Base-by-base conservation (phyloP, 2,329 filamentous ascomycete species). In the Thelonectria discophora region DNA sequence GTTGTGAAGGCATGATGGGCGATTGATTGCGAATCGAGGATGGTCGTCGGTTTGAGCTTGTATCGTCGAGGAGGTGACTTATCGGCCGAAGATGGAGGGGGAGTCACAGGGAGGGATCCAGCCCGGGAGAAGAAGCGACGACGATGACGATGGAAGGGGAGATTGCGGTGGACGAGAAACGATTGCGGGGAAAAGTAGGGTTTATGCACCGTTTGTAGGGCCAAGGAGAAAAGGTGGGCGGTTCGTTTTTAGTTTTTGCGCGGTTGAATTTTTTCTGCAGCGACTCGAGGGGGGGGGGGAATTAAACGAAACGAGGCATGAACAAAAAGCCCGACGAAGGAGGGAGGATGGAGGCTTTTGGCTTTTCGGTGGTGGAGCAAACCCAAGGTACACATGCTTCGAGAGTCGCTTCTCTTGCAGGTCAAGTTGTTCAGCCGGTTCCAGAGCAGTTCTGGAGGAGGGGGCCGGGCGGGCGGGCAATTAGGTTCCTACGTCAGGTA, bases 1-100 rank as follows among this genome's bases (percentile, higher is more conserved):
- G 81, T 69, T 85, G 83, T 37, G 82, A 82, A 49, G 83, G 80
- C 82, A 84, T 84, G 46, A 42, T 65, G 62, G 32, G 18, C 13
- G 49, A 32, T 55, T 27, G 20, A 24, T 34, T 50, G 54, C 17
- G 27, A 34, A 37, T 34, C 40, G 24, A 24, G 47, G 39, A n/a
- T 27, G 12, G 5, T 30, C 27, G 27, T 30, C 5, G 24, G 27
- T 30, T 30, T 30, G 27, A 7, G 27, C n/a, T n/a, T 30, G 40
- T 11, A 32, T 56, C 13, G 42, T 24, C 42, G 34, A 39, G 21
- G 37, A 50, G 34, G 43, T 40, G 47, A 21, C 49, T 30, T 49
- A 30, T 37, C 51, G 47, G 21, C 7, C 34, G 49, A n/a, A n/a
- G n/a, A n/a, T n/a, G 43, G 4, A 12, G 43, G 43, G 32, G 32